These are phyloP conservation scores for Blastobotrys persicus DNA, from an alignment of 1,139 yeast species.

Conservation along the genomic window DNA sequence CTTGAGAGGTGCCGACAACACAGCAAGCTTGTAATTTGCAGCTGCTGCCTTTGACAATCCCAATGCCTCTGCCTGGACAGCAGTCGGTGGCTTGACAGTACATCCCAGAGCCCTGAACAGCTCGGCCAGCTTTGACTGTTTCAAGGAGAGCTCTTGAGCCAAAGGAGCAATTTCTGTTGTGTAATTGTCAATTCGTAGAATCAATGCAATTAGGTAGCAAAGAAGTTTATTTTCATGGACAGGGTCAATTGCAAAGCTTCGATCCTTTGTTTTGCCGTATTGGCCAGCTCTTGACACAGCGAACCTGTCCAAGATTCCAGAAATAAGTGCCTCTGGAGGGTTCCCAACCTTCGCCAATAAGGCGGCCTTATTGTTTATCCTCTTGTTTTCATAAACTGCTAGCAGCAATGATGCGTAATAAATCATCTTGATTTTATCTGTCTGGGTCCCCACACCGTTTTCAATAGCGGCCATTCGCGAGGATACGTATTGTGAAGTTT, in stretches of 20 bases:
- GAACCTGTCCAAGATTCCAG: slow-evolving; percentile 68
- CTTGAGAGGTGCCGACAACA: slow-evolving; percentile 83
- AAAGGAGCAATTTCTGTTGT: slow-evolving; percentile 74
- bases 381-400: slow-evolving; percentile 75
- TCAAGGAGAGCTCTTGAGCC: slow-evolving; percentile 79
- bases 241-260: slow-evolving; percentile 77
- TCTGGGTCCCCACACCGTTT: slow-evolving; percentile 40
- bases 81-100: slow-evolving; percentile 67
- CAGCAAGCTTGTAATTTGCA: slow-evolving; percentile 71
- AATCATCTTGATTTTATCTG: slow-evolving; percentile 61
- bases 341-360: slow-evolving; percentile 60
- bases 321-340: slow-evolving; percentile 72
- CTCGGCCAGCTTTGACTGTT: slow-evolving; percentile 68
- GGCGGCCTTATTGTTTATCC: slow-evolving; percentile 58
- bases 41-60: slow-evolving; percentile 71
- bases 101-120: slow-evolving; percentile 85
- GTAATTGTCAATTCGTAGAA: slow-evolving; percentile 75
- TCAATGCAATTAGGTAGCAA: slow-evolving; percentile 69
- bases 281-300: slow-evolving; percentile 62
- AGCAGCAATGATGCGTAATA: slow-evolving; percentile 76
- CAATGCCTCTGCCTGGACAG: slow-evolving; percentile 76
- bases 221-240: slow-evolving; percentile 80
- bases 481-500: slow-evolving; percentile 53
- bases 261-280: slow-evolving; percentile 63
- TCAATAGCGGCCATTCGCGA: slow-evolving; percentile 44